Base-by-base conservation (phyloP, 495 filamentous ascomycete genomes). In the Cetradonia linearis region DNA sequence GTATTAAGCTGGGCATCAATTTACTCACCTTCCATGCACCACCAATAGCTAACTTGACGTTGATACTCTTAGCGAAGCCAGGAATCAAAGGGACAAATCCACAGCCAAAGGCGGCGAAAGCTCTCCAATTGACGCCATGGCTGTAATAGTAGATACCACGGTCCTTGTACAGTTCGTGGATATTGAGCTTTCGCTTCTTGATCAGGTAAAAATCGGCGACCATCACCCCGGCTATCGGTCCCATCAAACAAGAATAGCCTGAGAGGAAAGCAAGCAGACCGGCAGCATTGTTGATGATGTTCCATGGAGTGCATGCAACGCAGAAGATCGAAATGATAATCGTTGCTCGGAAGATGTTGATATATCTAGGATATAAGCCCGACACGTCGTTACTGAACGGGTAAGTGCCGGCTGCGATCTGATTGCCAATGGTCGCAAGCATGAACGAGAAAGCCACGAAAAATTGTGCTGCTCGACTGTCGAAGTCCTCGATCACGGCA, bases 231-330 rank as follows among this genome's bases (percentile, higher is more conserved):
- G 76, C 74, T 56, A 80, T 62, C 7, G 70, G 69, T 1, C 62
- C 69, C 62, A 72, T 63, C 49, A 72, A 65, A 3, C 68, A 65
- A 5, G 73, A 65, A 61, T 77, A 77, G n/a, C 72, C 74, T 11
- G 66, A 67, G 73, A 86, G 79, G 68, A 86, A 86, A 36, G 75
- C 76, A 10, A 85, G 75, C 67, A 85, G 79, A 1, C 73, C 80
- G 18, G 69, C 65, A 18, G 83, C 82, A 18, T 76, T 80, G 46
- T 71, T 77, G 28, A 85, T 67, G 50, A 85, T 85, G 66, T 83
- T 85, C 83, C 82, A 86, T 3, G 81, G 82, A 0, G 81, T 79
- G 7, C 82, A 70, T 25, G 74, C 79, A 56, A 75, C 73, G 10
- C 70, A 74, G 49, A 82, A 65, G 46, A 82, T 65, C 5, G 78